Evolutionary conservation across 83 land plant species (phyloP).

Genomic region (Larix sibirica): DNA sequence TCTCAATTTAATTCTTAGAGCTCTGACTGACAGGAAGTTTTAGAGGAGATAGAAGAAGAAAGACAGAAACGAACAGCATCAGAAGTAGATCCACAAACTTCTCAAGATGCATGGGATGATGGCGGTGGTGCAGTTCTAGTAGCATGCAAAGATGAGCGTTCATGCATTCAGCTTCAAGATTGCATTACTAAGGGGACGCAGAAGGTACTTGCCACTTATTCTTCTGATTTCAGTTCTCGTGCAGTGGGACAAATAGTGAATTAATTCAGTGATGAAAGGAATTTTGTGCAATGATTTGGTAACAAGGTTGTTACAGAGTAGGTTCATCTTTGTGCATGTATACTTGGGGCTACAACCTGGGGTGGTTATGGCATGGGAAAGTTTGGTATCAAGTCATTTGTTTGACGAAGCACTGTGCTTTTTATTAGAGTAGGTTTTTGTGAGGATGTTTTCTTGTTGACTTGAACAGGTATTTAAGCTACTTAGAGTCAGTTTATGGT

Average conservation of each 20-base stretch:
- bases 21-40: constrained; percentile 63
- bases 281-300: neutral
- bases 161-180: constrained; percentile 91
- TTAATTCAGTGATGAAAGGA: neutral
- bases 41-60: constrained; percentile 93
- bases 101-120: constrained; percentile 42
- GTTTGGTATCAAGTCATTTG: neutral
- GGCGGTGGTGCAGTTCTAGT: constrained; percentile 63
- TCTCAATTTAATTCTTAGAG: neutral
- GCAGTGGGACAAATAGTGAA: neutral
- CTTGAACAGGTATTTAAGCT: neutral
- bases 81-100: constrained; percentile 20
- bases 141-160: constrained; percentile 97
- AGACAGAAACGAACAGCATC: constrained; percentile 30
- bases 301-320: neutral
- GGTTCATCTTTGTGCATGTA: neutral
- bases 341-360: neutral
- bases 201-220: constrained; percentile 40
- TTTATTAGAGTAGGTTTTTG: neutral
- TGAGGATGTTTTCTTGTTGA: neutral
- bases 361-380: neutral
- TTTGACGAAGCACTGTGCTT: neutral
- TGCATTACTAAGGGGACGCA: constrained; percentile 62
- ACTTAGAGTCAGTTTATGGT: too few species aligned
- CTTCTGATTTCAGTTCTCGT: constrained; percentile 2